Evolutionary conservation across 208 protist species (phyloP).

Genomic region (Acanthamoeba castellanii): DNA sequence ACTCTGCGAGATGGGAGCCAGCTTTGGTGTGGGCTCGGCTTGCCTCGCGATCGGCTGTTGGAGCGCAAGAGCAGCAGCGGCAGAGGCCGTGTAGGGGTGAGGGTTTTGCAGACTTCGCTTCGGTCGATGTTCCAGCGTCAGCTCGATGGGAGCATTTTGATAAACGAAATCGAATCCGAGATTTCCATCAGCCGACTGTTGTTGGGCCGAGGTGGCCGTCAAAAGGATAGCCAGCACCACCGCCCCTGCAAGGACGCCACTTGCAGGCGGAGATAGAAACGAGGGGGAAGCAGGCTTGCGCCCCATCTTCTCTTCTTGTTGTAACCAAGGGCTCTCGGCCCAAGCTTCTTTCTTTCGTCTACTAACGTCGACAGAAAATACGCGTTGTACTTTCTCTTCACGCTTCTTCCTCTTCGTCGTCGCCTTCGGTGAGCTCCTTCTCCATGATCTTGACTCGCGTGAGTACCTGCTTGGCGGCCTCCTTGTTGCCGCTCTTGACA

Average conservation of each 20-base stretch:
- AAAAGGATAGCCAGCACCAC: not conserved
- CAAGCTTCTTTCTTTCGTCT: not conserved
- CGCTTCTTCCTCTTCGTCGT: constrained; percentile 20
- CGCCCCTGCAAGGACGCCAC: not conserved
- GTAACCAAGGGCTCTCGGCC: not conserved
- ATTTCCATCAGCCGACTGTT: not conserved
- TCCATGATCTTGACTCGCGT: constrained; percentile 72
- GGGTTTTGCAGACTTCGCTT: constrained; percentile 9
- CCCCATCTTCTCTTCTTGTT: not conserved
- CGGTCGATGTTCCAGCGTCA: not conserved
- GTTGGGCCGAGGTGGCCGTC: not conserved
- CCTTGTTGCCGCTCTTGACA: not conserved
- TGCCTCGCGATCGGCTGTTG: not conserved
- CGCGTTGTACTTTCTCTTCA: not conserved
- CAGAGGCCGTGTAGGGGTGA: not conserved
- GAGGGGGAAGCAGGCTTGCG: constrained; percentile 6
- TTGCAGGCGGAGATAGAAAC: not conserved
- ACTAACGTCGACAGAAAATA: not conserved
- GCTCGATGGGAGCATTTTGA: not conserved
- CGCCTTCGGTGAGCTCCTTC: constrained; percentile 68
- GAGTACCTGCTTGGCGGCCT: constrained; percentile 20
- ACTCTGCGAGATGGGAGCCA: not conserved
- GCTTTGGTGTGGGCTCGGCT: not conserved
- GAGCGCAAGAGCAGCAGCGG: not conserved
- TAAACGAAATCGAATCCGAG: not conserved